A percentile compares a stretch with the other conserved stretches of the same genome.
Evolutionary conservation across 78 protist species (phyloP).

Genomic region (Dictyostelium discoideum): dicty_2.7 NC_007088.5:5438001-5438500

Average conservation of each 20-base stretch:
- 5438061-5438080: too few species aligned
- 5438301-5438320: slow-evolving; percentile 39
- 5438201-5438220: slow-evolving; percentile 7
- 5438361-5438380: neutral
- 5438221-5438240: slow-evolving; percentile 33
- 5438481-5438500: slow-evolving; percentile 6
- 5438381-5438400: neutral
- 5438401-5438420: slow-evolving; percentile 20
- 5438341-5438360: neutral
- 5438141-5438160: slow-evolving; percentile 38
- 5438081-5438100: neutral
- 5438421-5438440: slow-evolving; percentile 36
- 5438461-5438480: slow-evolving; percentile 47
- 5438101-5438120: slow-evolving; percentile 1
- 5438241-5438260: slow-evolving; percentile 40
- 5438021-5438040: neutral
- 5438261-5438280: slow-evolving; percentile 53
- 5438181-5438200: slow-evolving; percentile 68
- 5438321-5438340: neutral
- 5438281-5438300: slow-evolving; percentile 32
- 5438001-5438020: slow-evolving; percentile 59
- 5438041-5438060: too few species aligned
- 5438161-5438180: slow-evolving; percentile 27
- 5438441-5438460: neutral
- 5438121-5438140: slow-evolving; percentile 50